Evolutionary conservation across 345 rosid species (phyloP).

Genomic region (Eucalyptus marginata): DNA sequence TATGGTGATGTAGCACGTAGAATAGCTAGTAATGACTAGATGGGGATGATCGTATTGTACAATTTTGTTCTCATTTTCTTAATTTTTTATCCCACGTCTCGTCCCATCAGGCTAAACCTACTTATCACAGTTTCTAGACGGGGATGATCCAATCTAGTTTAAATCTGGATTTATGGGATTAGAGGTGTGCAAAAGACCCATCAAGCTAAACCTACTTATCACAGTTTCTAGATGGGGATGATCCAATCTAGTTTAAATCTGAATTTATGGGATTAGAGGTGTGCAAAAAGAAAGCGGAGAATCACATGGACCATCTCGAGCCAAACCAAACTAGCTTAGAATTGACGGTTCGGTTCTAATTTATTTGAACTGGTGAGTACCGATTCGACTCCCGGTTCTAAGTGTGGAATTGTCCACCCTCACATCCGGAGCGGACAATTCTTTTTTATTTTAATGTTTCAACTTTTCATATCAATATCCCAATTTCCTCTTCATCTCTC

Average conservation of each 20-base stretch:
- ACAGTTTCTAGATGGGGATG: neutral
- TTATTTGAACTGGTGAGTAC: too few relatives aligned
- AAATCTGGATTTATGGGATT: neutral
- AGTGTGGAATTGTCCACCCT: too few relatives aligned
- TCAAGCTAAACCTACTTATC: neutral
- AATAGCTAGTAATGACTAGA: neutral
- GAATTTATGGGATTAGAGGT: neutral
- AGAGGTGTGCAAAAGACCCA: neutral
- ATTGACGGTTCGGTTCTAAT: too few relatives aligned
- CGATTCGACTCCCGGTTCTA: too few relatives aligned
- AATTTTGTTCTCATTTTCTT: neutral
- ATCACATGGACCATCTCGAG: too few relatives aligned
- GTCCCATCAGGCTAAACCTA: neutral
- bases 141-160: neutral
- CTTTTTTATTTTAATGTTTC: too few relatives aligned
- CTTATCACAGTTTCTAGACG: neutral
- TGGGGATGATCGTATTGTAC: too few relatives aligned
- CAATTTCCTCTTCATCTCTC: too few relatives aligned
- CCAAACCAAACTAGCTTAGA: too few relatives aligned
- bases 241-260: neutral
- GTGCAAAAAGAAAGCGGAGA: too few relatives aligned
- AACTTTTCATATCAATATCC: too few relatives aligned
- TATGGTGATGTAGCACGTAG: accelerated
- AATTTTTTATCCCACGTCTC: neutral
- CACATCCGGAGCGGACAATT: too few relatives aligned